Conservation (phyloP, 495 filamentous ascomycete genomes). For the Podospora australis region DNA sequence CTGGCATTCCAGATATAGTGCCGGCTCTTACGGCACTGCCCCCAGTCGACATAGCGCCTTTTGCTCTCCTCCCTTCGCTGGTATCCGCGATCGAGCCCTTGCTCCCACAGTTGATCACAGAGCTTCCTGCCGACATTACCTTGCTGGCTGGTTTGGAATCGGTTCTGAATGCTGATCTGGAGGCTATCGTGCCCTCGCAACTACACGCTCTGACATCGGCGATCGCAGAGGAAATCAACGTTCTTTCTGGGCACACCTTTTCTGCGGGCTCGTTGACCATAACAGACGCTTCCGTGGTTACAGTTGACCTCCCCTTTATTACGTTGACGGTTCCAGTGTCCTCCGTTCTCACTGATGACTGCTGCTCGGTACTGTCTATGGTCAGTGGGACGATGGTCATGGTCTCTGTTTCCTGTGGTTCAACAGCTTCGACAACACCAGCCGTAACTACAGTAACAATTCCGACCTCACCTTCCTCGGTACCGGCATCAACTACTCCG, state of each 20-base stretch:
- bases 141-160: constrained; percentile 7
- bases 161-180: constrained; percentile 8
- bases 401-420: constrained; percentile 6
- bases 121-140: constrained; percentile 4
- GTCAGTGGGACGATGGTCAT: constrained; percentile 8
- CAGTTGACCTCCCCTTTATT: background rate
- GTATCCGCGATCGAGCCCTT: constrained; percentile 9
- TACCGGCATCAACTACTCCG: no score
- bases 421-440: background rate
- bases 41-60: no score
- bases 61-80: no score
- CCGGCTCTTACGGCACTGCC: no score
- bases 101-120: constrained; percentile 1
- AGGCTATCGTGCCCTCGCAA: background rate
- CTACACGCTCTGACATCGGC: constrained; percentile 2
- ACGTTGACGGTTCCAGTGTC: constrained; percentile 1
- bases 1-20: no score
- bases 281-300: background rate
- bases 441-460: constrained; percentile 1
- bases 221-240: constrained; percentile 1
- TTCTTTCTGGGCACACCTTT: constrained; percentile 1
- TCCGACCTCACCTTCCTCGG: no score
- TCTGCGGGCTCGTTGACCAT: constrained; percentile 5
- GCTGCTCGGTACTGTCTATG: constrained; percentile 11
- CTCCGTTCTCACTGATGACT: background rate